Conservation (phyloP, 129 eudicot genomes). For the carrot (Daucus carota) region DH1_v3.0 NC_030384.2:37110001-37110500, state of each 20-base stretch:
- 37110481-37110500: conserved; percentile 9
- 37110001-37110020: neutral
- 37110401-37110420: neutral
- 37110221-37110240: conserved; percentile 21
- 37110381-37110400: conserved; percentile 9
- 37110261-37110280: neutral
- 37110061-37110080: neutral
- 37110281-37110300: conserved; percentile 18
- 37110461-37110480: neutral
- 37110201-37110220: neutral
- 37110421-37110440: too few species aligned
- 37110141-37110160: neutral
- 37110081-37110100: neutral
- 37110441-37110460: neutral
- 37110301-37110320: conserved; percentile 8
- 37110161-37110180: conserved; percentile 7
- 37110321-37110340: conserved; percentile 8
- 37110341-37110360: neutral
- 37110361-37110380: conserved; percentile 5
- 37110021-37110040: neutral
- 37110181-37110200: neutral
- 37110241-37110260: conserved; percentile 14
- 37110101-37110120: neutral
- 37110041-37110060: neutral
- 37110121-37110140: neutral